phyloP scores from a whole-genome alignment of 495 filamentous ascomycete genomes.

The Penicillium pulvis region DNA sequence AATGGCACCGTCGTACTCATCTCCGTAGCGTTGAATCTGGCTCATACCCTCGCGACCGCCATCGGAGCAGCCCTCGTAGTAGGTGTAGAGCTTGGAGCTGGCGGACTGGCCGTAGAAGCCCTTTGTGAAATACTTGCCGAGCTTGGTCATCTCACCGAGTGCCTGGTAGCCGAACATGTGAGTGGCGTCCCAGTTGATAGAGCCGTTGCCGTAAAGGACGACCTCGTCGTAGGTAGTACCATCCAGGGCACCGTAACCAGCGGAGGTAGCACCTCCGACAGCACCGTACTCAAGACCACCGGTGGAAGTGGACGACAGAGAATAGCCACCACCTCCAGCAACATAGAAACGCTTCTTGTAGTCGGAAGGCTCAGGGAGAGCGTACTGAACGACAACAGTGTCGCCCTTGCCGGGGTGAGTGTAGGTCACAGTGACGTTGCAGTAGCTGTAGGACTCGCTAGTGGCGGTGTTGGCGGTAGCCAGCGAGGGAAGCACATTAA shows the following conservation, averaged over 20 bases:
- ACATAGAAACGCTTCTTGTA: conserved; percentile 45
- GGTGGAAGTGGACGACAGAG: conserved; percentile 26
- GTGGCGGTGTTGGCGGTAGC: conserved; percentile 25
- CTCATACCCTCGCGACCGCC: conserved; percentile 45
- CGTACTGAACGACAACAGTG: conserved; percentile 34
- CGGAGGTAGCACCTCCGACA: conserved; percentile 37
- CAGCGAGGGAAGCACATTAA: conserved; percentile 32
- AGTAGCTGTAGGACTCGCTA: conserved; percentile 34
- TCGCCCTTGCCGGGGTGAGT: conserved; percentile 37
- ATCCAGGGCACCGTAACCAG: conserved; percentile 41
- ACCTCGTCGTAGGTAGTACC: conserved; percentile 38
- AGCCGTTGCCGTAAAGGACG: conserved; percentile 39
- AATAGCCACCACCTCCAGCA: conserved; percentile 38
- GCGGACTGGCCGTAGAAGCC: conserved; percentile 36
- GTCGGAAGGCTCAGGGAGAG: conserved; percentile 33
- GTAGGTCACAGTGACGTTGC: conserved; percentile 41
- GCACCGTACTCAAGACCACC: conserved; percentile 45
- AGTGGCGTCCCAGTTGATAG: conserved; percentile 47
- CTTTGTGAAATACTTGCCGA: conserved; percentile 36
- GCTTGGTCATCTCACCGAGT: conserved; percentile 38
- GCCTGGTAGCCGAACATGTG: conserved; percentile 50
- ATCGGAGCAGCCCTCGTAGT: conserved; percentile 43
- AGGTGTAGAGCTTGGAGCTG: conserved; percentile 37
- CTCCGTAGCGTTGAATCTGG: conserved; percentile 54
- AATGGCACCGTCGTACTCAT: conserved; percentile 52